Evolutionary conservation across 2,329 filamentous ascomycete species (phyloP), one percentile per base, ranked within the genome.

Genomic region (Botryotinia calthae): DNA sequence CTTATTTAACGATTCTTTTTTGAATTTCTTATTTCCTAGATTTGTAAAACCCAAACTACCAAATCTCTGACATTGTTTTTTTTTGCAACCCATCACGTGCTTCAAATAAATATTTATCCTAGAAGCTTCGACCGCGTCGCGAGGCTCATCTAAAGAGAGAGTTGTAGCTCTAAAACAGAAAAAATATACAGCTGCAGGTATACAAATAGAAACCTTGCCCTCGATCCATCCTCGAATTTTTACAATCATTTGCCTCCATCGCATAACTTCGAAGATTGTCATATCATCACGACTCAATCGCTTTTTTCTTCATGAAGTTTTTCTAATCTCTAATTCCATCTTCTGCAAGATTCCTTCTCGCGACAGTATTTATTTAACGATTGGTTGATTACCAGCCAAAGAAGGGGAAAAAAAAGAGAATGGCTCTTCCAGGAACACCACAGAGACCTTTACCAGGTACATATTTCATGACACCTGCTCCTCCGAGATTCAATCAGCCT

Each of bases 381-480:
- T 59, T 61, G 56, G 70, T 48, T 42, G 42, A 58, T 37, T 28
- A 44, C 44, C 8, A 25, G 28, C 22, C 65, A 48, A 61, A 59
- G 59, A 22, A 18, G 54, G 12, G 58, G 34, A 31, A 62, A 22
- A n/a, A 40, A 48, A 42, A 44, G 72, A 75, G 58, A 56, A 79
- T 79, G 77, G 70, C 77, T 64, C 76, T 74, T 61, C 72, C 74
- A 54, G 72, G 61, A 31, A 93, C 93, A 72, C 93, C 93, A 56
- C 86, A 91, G 83, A 89, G 92, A 78, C 89, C 89, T 74, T 85
- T 94, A 65, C 93, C 93, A 62, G 93, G 93, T 84, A 90, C 90
- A 79, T 95, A 91, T 80, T 83, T 94, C 79, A 89, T 91, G 78
- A 95, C 93, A 34, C 93, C 93, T 65, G 92, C 90, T 72, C 82